These are phyloP conservation scores for Pelomyxa schiedti DNA, from an alignment of 78 protist species.

Conservation along the genomic window DNA sequence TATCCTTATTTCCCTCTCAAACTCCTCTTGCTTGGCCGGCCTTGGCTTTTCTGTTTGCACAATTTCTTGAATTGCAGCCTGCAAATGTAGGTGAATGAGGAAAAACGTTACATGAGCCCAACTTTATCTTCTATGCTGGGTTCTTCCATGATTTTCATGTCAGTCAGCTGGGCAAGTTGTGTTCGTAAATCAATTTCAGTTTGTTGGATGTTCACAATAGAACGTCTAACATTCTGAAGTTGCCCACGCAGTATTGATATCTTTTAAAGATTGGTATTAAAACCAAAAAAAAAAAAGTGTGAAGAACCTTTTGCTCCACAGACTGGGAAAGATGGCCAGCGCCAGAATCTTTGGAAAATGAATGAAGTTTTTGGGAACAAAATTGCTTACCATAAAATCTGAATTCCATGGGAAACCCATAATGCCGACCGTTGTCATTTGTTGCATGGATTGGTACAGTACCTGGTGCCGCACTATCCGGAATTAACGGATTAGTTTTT, in stretches of 20 bases:
- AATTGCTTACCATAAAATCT: conserved; percentile 10
- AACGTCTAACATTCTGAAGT: conserved; percentile 22
- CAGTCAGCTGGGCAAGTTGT: neutral
- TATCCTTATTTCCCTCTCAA: conserved; percentile 30
- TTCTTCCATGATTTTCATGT: too few relatives aligned
- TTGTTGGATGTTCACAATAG: conserved; percentile 19
- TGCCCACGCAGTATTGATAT: conserved; percentile 11
- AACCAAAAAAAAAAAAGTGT: too few relatives aligned
- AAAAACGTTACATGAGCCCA: too few relatives aligned
- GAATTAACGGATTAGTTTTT: neutral
- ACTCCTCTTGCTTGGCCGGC: neutral
- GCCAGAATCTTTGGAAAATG: neutral
- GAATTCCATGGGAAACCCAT: conserved; percentile 28
- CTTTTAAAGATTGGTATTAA: too few relatives aligned
- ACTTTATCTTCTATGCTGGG: too few relatives aligned
- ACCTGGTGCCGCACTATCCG: neutral
- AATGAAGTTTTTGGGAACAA: too few relatives aligned
- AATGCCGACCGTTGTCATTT: conserved; percentile 15
- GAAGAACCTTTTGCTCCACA: too few relatives aligned
- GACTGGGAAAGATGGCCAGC: conserved; percentile 5
- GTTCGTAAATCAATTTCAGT: conserved; percentile 10
- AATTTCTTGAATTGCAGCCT: too few relatives aligned
- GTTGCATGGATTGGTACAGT: conserved; percentile 13
- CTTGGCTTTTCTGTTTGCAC: too few relatives aligned
- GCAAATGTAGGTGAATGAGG: too few relatives aligned